Evolutionary conservation across 345 rosid genomes (phyloP).

Genomic region (Dimocarpus longan): DNA sequence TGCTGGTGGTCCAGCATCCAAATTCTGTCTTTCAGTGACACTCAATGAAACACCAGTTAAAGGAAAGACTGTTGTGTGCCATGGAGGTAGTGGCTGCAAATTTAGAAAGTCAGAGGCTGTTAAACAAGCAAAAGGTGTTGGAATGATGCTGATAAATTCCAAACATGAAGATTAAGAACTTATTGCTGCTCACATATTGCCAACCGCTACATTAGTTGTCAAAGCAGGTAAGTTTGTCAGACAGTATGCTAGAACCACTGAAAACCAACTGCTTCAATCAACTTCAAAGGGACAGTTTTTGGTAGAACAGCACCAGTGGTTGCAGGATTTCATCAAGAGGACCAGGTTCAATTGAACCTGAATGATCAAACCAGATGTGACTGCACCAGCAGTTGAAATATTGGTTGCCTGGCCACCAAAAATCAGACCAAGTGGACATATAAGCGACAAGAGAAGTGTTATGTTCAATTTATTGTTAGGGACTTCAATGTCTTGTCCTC

Average conservation of each 20-base stretch:
- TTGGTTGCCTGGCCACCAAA: conserved; percentile 77
- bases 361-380: conserved; percentile 49
- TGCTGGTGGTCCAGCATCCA: conserved; percentile 54
- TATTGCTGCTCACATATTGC: conserved; percentile 60
- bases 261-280: neutral
- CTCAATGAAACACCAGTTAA: conserved; percentile 35
- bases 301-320: too few relatives aligned
- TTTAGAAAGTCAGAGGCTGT: conserved; percentile 38
- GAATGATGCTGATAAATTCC: conserved; percentile 55
- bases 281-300: too few relatives aligned
- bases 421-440: conserved; percentile 41
- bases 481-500: conserved; percentile 68
- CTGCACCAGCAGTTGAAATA: conserved; percentile 51
- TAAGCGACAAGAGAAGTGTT: conserved; percentile 57
- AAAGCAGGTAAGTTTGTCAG: conserved; percentile 45
- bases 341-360: neutral
- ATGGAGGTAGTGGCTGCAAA: conserved; percentile 18
- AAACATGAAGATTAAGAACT: conserved; percentile 55
- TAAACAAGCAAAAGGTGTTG: conserved; percentile 62
- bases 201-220: conserved; percentile 56
- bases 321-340: conserved; percentile 85
- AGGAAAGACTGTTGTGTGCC: conserved; percentile 47
- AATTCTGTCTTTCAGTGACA: conserved; percentile 22
- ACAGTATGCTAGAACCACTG: conserved; percentile 39
- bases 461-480: conserved; percentile 72